Evolutionary conservation across 2,329 filamentous ascomycete genomes (phyloP).

Genomic region (Sclerotinia sclerotiorum): DNA sequence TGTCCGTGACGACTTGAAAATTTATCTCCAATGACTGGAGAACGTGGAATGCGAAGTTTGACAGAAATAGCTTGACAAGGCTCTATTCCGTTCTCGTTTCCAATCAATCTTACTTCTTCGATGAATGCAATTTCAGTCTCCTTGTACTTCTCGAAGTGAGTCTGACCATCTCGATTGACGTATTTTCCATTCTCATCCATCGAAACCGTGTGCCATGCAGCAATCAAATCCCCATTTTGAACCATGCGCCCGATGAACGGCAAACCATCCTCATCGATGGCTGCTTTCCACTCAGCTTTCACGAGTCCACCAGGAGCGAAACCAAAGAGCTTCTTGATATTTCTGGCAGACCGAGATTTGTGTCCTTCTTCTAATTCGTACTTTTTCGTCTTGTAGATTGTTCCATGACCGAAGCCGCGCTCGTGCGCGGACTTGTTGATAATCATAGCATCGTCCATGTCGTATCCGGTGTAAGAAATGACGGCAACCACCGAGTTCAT

Average conservation of each 20-base stretch:
- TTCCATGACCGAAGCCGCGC: constrained; percentile 90
- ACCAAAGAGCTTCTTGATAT: constrained; percentile 80
- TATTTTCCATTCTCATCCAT: constrained; percentile 76
- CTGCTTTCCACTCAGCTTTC: constrained; percentile 66
- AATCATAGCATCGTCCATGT: constrained; percentile 99
- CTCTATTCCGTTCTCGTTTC: constrained; percentile 78
- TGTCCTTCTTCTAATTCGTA: constrained; percentile 78
- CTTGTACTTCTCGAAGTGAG: constrained; percentile 92
- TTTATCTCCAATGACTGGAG: constrained; percentile 95
- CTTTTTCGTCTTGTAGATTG: constrained; percentile 97
- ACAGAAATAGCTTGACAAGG: constrained; percentile 85
- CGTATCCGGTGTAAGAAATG: constrained; percentile 97
- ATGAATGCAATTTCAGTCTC: constrained; percentile 84
- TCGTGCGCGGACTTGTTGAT: constrained; percentile 97
- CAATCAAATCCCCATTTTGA: constrained; percentile 78
- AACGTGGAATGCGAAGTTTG: constrained; percentile 87
- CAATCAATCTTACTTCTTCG: constrained; percentile 89
- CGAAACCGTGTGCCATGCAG: constrained; percentile 85
- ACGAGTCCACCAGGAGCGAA: constrained; percentile 78
- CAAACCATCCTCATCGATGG: constrained; percentile 84
- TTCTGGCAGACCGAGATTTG: constrained; percentile 63
- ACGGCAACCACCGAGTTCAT: constrained; percentile 95
- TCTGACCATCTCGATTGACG: constrained; percentile 81
- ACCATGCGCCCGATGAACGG: constrained; percentile 78
- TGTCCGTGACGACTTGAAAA: constrained; percentile 98